A percentile compares a stretch with the other conserved stretches of the same genome.
phyloP scores from a whole-genome alignment of 192 early-diverging fungal genomes.

The Funneliformis geosporum region DNA sequence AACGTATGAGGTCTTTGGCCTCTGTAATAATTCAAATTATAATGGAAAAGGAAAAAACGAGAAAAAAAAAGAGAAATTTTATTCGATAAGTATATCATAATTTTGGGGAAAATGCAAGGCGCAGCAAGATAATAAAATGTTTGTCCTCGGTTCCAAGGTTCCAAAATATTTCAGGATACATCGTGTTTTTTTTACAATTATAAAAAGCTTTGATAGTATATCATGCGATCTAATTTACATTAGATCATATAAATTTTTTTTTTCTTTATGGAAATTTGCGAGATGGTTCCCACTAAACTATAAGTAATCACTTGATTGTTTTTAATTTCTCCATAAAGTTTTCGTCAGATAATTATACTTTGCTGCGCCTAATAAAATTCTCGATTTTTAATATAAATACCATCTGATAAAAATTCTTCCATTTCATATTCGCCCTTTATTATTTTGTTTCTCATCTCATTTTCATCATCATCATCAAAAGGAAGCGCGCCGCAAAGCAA shows the following conservation, averaged over 20 bases:
- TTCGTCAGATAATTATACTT: too few relatives aligned
- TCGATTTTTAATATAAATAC: slow-evolving; percentile 35
- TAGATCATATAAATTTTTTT: too few relatives aligned
- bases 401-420: slow-evolving; percentile 55
- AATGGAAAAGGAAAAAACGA: not conserved
- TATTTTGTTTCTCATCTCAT: slow-evolving; percentile 69
- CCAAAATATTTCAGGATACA: too few relatives aligned
- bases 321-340: too few relatives aligned
- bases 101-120: not conserved
- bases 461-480: slow-evolving; percentile 81
- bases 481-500: slow-evolving; percentile 78
- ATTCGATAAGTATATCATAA: not conserved
- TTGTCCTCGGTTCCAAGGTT: too few relatives aligned
- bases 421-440: slow-evolving; percentile 72
- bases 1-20: slow-evolving; percentile 60
- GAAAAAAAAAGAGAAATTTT: not conserved
- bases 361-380: too few relatives aligned
- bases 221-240: too few relatives aligned
- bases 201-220: too few relatives aligned
- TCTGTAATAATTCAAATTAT: slow-evolving; percentile 39
- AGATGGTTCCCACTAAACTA: too few relatives aligned
- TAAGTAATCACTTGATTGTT: too few relatives aligned
- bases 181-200: too few relatives aligned
- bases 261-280: too few relatives aligned
- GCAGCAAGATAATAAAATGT: not conserved